A percentile compares a stretch with the other conserved stretches of the same genome.
These are phyloP conservation scores for Mucor irregularis DNA, from an alignment of 371 early-diverging fungal genomes.

Conservation along the genomic window DNA sequence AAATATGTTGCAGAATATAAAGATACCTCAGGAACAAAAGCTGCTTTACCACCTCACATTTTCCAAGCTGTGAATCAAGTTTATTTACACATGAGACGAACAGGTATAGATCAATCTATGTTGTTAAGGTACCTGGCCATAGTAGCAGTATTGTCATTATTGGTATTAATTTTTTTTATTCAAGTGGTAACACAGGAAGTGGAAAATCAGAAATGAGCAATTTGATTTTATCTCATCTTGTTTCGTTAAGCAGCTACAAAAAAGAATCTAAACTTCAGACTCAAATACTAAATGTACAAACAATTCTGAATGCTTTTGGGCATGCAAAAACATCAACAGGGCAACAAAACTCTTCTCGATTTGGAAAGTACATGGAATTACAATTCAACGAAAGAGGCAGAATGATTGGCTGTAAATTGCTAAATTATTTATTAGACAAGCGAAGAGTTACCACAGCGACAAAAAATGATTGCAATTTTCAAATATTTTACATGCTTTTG, in stretches of 20 bases:
- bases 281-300: conserved; percentile 71
- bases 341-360: conserved; percentile 80
- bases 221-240: conserved; percentile 67
- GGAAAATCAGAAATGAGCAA: conserved; percentile 84
- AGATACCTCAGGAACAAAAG: conserved; percentile 52
- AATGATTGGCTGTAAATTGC: conserved; percentile 88
- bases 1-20: conserved; percentile 70
- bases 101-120: conserved; percentile 82
- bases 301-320: conserved; percentile 87
- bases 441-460: conserved; percentile 56
- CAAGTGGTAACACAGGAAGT: conserved; percentile 86
- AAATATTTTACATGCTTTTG: conserved; percentile 88
- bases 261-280: conserved; percentile 81
- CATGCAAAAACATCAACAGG: conserved; percentile 57
- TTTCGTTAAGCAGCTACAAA: conserved; percentile 71
- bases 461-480: conserved; percentile 78
- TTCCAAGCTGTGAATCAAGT: conserved; percentile 75
- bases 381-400: conserved; percentile 89
- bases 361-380: conserved; percentile 89
- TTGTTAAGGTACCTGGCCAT: conserved; percentile 62
- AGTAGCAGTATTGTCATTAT: neutral
- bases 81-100: conserved; percentile 81
- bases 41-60: conserved; percentile 73
- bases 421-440: conserved; percentile 93
- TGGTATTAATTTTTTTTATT: conserved; percentile 1